Percentiles rank a stretch among this genome's conserved stretches.
Conservation (phyloP, 106 monocot genomes). For the Agapanthus africanus region DNA sequence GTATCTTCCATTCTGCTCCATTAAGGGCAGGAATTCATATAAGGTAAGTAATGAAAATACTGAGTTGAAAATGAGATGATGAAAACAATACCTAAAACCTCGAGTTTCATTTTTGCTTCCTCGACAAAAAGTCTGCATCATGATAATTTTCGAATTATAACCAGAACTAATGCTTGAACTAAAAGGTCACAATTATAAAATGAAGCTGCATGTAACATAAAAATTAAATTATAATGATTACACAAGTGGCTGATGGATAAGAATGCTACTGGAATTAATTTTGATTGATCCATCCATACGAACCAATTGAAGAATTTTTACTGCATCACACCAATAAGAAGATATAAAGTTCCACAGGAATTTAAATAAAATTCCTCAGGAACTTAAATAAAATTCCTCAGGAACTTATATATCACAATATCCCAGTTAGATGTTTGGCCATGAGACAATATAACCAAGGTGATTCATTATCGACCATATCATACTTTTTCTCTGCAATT, state of each 20-base stretch:
- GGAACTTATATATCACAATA: too few species aligned
- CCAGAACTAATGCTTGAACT: neutral
- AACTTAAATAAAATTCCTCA: neutral
- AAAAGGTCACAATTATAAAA: neutral
- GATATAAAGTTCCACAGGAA: neutral
- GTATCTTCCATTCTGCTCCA: too few species aligned
- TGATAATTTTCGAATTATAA: neutral
- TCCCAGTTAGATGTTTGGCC: too few species aligned
- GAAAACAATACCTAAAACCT: constrained; percentile 68
- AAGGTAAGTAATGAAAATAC: neutral
- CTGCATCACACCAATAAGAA: neutral
- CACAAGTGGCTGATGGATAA: neutral
- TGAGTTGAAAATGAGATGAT: neutral
- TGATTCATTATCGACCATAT: too few species aligned
- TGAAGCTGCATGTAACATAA: neutral
- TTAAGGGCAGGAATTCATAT: too few species aligned
- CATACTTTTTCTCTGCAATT: too few species aligned
- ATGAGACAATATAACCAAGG: too few species aligned
- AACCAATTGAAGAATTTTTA: neutral
- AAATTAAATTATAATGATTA: neutral
- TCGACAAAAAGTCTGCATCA: constrained; percentile 91
- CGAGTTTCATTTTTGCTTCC: constrained; percentile 87
- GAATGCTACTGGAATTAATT: neutral
- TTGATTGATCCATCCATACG: neutral
- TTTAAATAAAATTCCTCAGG: neutral